Evolutionary conservation across 108 stramenopile species (phyloP), one percentile per base, ranked within the genome.

Genomic region (Cyclotella choctawhatcheeana): DNA sequence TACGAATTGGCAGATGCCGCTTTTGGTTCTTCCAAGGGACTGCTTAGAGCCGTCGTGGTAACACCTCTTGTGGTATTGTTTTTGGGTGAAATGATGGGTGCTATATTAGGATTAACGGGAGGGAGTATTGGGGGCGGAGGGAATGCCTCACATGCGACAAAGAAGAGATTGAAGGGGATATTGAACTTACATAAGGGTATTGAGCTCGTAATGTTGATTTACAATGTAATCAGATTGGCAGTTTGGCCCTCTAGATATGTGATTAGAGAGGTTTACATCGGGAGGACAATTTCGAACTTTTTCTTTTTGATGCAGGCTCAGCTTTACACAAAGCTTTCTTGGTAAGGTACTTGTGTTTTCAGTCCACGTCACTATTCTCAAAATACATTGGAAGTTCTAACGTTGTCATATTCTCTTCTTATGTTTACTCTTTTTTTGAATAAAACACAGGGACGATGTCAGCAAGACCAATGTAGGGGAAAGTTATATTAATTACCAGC

Each of bases 161-260:
- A 92, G 65, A 88, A 86, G 43, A 83, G 91, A 44, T 62, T 94
- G 64, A 94, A 94, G 81, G 89, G 88, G 14, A 88, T 94, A 37
- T 69, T 94, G 32, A 94, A 94, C 67, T 62, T 90, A 32, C 84
- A 94, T 75, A 94, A 94, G 61, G 53, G 83, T 8, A 77, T 94
- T 14, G 93, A 94, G 72, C 45, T 79, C 35, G 22, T 79, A 0
- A 64, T 92, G 63, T 74, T 92, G 35, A 21, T 83, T 4, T 92
- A 87, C 83, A 89, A 91, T 63, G 77, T 92, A 31, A 37, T 88
- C 5, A 74, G 91, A 31, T 59, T 94, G 18, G 84, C 88, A 3
- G 17, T 94, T 10, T 68, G 67, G 35, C 89, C 93, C 2, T 71
- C 79, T 0, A 81, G 74, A 27, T 84, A 86, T 73, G 84, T 84